phyloP scores from a whole-genome alignment of 208 protist species.

The Trypanosoma cruzi region DNA sequence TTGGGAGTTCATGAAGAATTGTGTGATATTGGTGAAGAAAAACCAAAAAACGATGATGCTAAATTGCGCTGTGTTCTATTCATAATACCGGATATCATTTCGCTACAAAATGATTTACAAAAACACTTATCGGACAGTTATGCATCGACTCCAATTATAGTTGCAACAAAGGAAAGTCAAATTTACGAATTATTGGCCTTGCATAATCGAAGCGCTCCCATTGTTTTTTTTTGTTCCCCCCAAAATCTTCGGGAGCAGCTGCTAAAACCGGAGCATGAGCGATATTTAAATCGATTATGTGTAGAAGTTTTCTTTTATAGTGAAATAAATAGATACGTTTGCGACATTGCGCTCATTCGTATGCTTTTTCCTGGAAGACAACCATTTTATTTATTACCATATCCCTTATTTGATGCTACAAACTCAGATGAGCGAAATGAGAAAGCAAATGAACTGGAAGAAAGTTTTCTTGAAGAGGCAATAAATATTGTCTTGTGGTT shows the following conservation, averaged over 20 bases:
- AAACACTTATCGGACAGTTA: constrained; percentile 57
- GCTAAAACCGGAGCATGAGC: constrained; percentile 29
- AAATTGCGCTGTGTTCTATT: constrained; percentile 39
- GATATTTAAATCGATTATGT: constrained; percentile 15
- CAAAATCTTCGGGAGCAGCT: constrained; percentile 47
- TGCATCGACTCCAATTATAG: constrained; percentile 48
- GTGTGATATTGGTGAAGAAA: constrained; percentile 23
- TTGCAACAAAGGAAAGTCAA: constrained; percentile 32
- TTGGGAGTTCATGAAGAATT: constrained; percentile 34
- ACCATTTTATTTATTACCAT: background rate
- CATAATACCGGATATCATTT: constrained; percentile 34
- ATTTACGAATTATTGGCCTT: constrained; percentile 11
- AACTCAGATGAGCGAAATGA: constrained; percentile 23
- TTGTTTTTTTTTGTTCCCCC: constrained; percentile 55
- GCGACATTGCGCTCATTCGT: constrained; percentile 15
- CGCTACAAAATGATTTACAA: constrained; percentile 31
- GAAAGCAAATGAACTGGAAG: constrained; percentile 19
- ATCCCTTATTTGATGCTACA: background rate
- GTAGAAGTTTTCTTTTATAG: constrained; percentile 21
- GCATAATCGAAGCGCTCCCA: constrained; percentile 21
- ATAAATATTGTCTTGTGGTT: constrained; percentile 59
- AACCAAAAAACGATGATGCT: background rate
- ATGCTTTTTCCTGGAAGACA: constrained; percentile 10
- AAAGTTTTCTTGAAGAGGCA: constrained; percentile 14
- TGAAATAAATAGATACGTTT: background rate